A percentile compares a stretch with the other conserved stretches of the same genome.
Evolutionary conservation across 768 basidiomycete genomes (phyloP).

Genomic region (Clitopilus passeckerianus): DNA sequence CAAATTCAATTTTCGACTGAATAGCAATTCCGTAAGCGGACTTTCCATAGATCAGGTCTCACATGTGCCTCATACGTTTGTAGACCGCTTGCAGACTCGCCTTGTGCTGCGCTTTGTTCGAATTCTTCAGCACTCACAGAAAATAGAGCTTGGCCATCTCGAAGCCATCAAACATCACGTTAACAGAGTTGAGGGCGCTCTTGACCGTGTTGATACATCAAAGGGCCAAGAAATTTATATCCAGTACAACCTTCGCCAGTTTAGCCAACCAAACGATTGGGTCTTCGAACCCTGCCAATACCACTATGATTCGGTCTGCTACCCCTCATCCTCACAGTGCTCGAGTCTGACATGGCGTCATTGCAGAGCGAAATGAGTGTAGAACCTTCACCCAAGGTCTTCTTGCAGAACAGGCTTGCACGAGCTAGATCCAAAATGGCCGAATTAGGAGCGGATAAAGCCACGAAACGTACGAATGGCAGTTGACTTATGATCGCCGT

Average conservation of each 20-base stretch:
- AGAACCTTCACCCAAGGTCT: constrained; percentile 68
- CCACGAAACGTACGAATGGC: constrained; percentile 51
- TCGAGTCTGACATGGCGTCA: constrained; percentile 1
- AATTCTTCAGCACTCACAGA: constrained; percentile 56
- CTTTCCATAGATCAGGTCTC: background rate
- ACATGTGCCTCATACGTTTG: background rate
- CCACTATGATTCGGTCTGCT: constrained; percentile 72
- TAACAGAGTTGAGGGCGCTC: constrained; percentile 36
- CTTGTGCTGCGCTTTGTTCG: constrained; percentile 51
- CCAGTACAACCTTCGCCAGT: constrained; percentile 63
- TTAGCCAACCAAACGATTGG: constrained; percentile 63
- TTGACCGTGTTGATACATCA: constrained; percentile 47
- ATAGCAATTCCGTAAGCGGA: constrained; percentile 50
- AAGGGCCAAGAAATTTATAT: constrained; percentile 72
- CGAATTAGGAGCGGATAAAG: constrained; percentile 54
- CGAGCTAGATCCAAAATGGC: constrained; percentile 55
- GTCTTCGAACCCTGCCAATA: constrained; percentile 68
- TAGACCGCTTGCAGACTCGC: constrained; percentile 68
- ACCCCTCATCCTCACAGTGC: background rate
- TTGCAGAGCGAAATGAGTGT: constrained; percentile 56
- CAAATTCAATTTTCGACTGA: constrained; percentile 2
- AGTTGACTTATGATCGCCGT: background rate
- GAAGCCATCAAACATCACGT: constrained; percentile 52
- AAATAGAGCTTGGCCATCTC: constrained; percentile 53
- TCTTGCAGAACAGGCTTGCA: constrained; percentile 74